Conservation (phyloP, 805 yeast genomes). For the Yamadazyma philogaea region DNA sequence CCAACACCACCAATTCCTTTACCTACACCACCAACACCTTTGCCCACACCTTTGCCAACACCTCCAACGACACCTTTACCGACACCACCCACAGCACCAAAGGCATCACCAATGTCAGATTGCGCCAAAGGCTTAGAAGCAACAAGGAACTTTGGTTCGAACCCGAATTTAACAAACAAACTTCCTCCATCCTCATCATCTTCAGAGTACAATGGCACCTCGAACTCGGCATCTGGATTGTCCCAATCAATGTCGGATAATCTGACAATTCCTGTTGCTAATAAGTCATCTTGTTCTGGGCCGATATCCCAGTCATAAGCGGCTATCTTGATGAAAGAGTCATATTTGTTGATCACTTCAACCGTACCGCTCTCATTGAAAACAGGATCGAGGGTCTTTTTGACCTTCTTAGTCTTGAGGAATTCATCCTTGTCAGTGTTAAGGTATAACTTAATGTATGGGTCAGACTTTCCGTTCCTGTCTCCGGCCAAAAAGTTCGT, state of each 20-base stretch:
- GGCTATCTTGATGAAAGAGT: constrained; percentile 53
- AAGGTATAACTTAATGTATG: constrained; percentile 68
- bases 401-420: constrained; percentile 73
- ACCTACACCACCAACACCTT: constrained; percentile 32
- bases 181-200: constrained; percentile 61
- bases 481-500: constrained; percentile 79
- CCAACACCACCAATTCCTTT: constrained; percentile 35
- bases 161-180: constrained; percentile 54
- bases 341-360: constrained; percentile 58
- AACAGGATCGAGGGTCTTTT: constrained; percentile 85
- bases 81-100: constrained; percentile 45
- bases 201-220: constrained; percentile 50
- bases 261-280: constrained; percentile 63
- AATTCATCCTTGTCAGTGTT: constrained; percentile 58
- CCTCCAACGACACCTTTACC: constrained; percentile 38
- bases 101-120: constrained; percentile 26
- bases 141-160: constrained; percentile 69
- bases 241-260: constrained; percentile 40
- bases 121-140: constrained; percentile 31
- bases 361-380: constrained; percentile 73
- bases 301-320: constrained; percentile 94
- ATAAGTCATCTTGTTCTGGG: constrained; percentile 74
- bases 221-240: constrained; percentile 53
- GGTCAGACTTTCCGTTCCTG: constrained; percentile 90
- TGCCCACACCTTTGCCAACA: constrained; percentile 43